Evolutionary conservation across 176 grass and related monocot species (phyloP).

Genomic region (Oropetium thomaeum): DNA sequence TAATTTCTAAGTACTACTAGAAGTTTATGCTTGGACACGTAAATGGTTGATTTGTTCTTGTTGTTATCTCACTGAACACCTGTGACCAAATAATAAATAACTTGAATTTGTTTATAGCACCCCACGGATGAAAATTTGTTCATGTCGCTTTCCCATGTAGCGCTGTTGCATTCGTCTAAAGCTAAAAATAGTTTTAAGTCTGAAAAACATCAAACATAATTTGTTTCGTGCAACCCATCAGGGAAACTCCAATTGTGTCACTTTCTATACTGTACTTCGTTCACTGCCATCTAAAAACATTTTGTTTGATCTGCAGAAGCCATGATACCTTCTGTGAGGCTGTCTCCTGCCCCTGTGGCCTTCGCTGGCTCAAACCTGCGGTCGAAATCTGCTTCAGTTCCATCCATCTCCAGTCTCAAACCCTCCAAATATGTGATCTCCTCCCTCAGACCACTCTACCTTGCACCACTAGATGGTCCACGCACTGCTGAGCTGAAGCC

Average conservation of each 20-base stretch:
- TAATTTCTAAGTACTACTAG: constrained; percentile 1
- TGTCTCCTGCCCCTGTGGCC: constrained; percentile 30
- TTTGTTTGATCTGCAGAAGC: constrained; percentile 44
- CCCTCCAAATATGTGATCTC: constrained; percentile 34
- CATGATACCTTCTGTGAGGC: constrained; percentile 40
- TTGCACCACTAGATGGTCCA: constrained; percentile 39
- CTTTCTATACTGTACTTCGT: constrained; percentile 15
- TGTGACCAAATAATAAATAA: neutral
- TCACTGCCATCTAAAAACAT: constrained; percentile 5
- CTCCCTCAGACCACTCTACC: constrained; percentile 65
- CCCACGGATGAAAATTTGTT: constrained; percentile 11
- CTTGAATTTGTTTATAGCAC: neutral
- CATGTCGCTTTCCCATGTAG: constrained; percentile 16
- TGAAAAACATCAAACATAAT: neutral
- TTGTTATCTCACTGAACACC: neutral
- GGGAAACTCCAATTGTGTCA: constrained; percentile 8
- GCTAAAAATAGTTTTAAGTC: too few relatives aligned
- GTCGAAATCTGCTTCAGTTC: constrained; percentile 30
- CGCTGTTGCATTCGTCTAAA: neutral
- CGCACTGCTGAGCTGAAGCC: constrained; percentile 19
- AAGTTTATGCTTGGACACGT: neutral
- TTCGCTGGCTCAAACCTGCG: constrained; percentile 38
- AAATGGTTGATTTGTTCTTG: neutral
- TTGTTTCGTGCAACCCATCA: neutral
- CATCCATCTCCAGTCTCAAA: constrained; percentile 35